Base-by-base conservation (phyloP, 192 early-diverging fungal species). In the Geranomyces variabilis region DNA sequence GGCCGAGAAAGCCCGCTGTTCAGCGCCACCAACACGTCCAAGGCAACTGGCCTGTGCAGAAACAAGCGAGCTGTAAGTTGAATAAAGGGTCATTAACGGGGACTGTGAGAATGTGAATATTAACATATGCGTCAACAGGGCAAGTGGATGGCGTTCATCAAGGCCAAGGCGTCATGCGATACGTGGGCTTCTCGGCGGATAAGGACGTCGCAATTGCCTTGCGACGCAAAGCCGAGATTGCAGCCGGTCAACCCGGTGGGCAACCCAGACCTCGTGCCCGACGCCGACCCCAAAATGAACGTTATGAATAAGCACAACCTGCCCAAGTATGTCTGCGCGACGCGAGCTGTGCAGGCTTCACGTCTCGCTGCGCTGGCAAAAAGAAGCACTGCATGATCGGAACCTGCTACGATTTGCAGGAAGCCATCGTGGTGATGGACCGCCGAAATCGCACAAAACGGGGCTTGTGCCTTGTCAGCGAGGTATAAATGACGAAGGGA, bases 221-320 rank as follows among this genome's bases (percentile, higher is more conserved):
- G 53, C 53, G 53, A 55, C 53, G 53, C 22, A 55, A 55, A 55
- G 53, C 53, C 22, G 53, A 55, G 28, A 55, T 55, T 6, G 53
- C 53, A 3, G 53, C 53, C 53, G 28, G 22, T 55, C 53, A 29
- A 55, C 8, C 3, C 21, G 53, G 28, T 55, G 21, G 53, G 28
- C 53, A 14, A 26, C 53, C 53, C 53, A 21, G 53, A 55, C 53
- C 53, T 55, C 7, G 53, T 26, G 21, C 22, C 21, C 53, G 28
- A 55, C 53, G 53, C 28, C 53, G 22, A 55, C 22, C 22, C 53
- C 53, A 55, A 3, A 7, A 21, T 14, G 14, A 29, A 14, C 53
- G 28, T 26, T 7, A 55, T 8, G 21, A 21, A 29, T 6, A 55
- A 21, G 53, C 4, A 55, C 53, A 21, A 55, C 21, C 21, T 26